Conservation (phyloP, 2,329 filamentous ascomycete species). For the Magnaporthales sp. region DNA sequence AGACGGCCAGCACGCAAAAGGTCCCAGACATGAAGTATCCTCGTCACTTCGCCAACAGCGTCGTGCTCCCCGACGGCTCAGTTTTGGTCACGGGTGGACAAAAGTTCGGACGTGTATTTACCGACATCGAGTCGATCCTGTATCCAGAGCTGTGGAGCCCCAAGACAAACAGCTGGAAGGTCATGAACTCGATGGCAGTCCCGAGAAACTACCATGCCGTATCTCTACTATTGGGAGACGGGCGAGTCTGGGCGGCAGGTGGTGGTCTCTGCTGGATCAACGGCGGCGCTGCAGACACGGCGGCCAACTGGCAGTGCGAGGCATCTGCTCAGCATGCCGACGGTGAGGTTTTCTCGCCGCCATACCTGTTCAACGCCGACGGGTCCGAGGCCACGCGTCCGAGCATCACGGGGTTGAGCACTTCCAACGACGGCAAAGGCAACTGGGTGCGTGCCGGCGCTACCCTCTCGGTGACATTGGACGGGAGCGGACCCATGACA, state of each 20-base stretch:
- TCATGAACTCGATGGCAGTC: conserved; percentile 25
- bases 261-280: conserved; percentile 26
- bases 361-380: conserved; percentile 41
- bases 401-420: conserved; percentile 24
- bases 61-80: conserved; percentile 38
- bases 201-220: conserved; percentile 41
- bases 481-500: background rate
- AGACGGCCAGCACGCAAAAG: conserved; percentile 7
- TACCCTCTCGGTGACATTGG: background rate
- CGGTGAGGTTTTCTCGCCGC: conserved; percentile 45
- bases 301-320: background rate
- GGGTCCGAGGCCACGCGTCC: conserved; percentile 32
- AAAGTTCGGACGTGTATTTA: conserved; percentile 17
- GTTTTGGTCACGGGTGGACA: conserved; percentile 39
- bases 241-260: conserved; percentile 38
- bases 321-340: conserved; percentile 41
- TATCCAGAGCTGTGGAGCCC: conserved; percentile 16
- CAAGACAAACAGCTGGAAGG: conserved; percentile 11
- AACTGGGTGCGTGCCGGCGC: background rate
- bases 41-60: conserved; percentile 33
- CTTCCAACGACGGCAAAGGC: conserved; percentile 13
- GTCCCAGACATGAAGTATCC: conserved; percentile 17
- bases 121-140: background rate
- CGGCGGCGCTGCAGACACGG: background rate
- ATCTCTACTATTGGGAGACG: conserved; percentile 39